Base-by-base conservation (phyloP, 177 flowering plant genomes). In the Vitis hybrid region DNA sequence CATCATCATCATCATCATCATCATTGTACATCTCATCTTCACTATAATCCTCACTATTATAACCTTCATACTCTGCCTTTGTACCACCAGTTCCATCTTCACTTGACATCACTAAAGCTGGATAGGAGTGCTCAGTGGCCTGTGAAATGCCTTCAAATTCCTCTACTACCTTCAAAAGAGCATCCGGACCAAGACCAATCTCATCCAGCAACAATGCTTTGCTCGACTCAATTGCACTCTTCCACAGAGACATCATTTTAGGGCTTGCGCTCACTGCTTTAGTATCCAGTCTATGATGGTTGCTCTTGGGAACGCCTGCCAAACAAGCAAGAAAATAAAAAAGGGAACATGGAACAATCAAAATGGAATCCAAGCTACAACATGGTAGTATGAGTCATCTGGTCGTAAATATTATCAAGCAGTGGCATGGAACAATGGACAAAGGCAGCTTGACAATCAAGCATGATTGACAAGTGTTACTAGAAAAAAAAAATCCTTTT, bases 191-290 rank as follows among this genome's bases (percentile, higher is more conserved):
- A 11, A 95, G 90, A 62, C 76, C 75, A 17, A 78, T 68, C 50
- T 89, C 86, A 55, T 92, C 91, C 59, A 95, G 79, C 71, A 92
- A 65, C 60, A 90, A 59, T 33, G 98, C 99, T 78, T 86, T 92
- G 78, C 78, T 86, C 11, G 97, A 92, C 18, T 88, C 89, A 47
- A 92, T 72, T 38, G 98, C 97, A 2, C 77, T 81, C 65, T 88
- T 75, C 97, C 96, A 90, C 51, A 90, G 78, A 24, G 86, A 81
- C 77, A 82, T 74, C 89, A 93, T 84, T 82, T 78, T 89, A 2
- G 89, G 86, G 80, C 89, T 90, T 60, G 88, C 76, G 17, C 53
- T 78, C 64, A 69, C 69, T 44, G 66, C 71, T 50, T 75, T 73
- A 10, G 72, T 2, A 53, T 66, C 75, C 44, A 6, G 44, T 33